Base-by-base conservation (phyloP, 305 asterid genomes). In the Rubia tinctorum region DNA sequence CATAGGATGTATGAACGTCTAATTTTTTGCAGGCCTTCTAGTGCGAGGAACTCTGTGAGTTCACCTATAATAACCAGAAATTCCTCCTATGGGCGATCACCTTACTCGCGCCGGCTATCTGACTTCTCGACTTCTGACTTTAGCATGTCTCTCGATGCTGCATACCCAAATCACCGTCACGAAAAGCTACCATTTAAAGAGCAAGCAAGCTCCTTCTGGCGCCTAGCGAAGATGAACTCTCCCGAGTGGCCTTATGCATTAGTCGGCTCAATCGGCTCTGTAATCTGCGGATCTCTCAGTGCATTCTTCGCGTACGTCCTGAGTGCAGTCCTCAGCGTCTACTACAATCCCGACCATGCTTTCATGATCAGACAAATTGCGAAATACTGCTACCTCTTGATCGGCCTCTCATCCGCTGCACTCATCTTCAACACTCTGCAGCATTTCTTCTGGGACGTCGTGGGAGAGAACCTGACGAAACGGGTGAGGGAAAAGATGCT, bases 51-150 rank as follows among this genome's bases (percentile, higher is more conserved):
- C 86, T 95, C 99, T 0, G 96, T 95, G 47, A 95, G 99, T 85
- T 95, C 99, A 7, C 99, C 99, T 0, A 91, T 95, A 66, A 93
- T 93, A 55, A 86, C 97, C 11, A 76, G 99, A 67, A 95, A 95
- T 78, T 95, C 99, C 39, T 95, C 99, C 7, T 95, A 92, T 2
- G 95, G 98, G 0, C 86, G 98, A 71, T 95, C 99, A 14, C 99
- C 99, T 2, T 95, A 95, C 87, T 92, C 98, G 5, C 86, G 97
- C 77, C 84, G 98, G 66, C 63, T 95, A 37, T 93, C 98, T 7
- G 99, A 95, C 78, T 95, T 95, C 90, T 95, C 99, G 20, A 93
- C 97, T 47, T 91, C 97, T 0, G 99, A 95, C 83, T 92, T 95
- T 75, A 92, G 97, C 82, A 94, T 91, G 84, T 91, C 98, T 12